A percentile compares a stretch with the other conserved stretches of the same genome.
These are phyloP conservation scores for Rauvolfia tetraphylla DNA, from an alignment of 257 asterid genomes.

Conservation along the genomic window DNA sequence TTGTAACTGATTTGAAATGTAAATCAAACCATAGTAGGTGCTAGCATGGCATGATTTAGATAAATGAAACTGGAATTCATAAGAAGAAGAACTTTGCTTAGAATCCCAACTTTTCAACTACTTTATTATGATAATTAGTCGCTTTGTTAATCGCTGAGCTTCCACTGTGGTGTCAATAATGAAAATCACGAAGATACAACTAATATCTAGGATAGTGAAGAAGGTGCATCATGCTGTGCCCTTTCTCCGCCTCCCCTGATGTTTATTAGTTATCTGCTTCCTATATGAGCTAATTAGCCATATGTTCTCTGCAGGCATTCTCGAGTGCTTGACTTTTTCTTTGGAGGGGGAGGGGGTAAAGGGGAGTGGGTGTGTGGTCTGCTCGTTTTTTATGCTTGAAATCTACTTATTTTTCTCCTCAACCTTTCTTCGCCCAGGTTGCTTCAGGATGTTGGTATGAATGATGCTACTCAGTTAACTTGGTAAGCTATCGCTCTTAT, in stretches of 20 bases:
- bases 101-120: not conserved
- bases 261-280: not conserved
- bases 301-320: not conserved
- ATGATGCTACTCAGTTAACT: constrained; percentile 70
- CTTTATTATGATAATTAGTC: not conserved
- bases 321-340: not conserved
- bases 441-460: constrained; percentile 94
- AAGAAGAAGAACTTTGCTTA: not conserved
- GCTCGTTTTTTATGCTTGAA: not conserved
- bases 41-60: not conserved
- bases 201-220: not conserved
- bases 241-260: not conserved
- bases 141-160: not conserved
- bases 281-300: not conserved
- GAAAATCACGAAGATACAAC: not conserved
- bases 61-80: not conserved
- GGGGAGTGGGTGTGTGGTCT: not conserved
- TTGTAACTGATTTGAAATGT: not conserved
- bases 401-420: not conserved
- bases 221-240: not conserved
- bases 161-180: not conserved
- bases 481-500: constrained; percentile 44
- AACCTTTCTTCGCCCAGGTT: constrained; percentile 37
- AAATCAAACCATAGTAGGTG: not conserved
- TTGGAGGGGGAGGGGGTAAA: not conserved